Percentiles rank a stretch among this genome's conserved stretches.
Conservation (phyloP, 345 rosid species). For the Hibiscus tridactylites region DNA sequence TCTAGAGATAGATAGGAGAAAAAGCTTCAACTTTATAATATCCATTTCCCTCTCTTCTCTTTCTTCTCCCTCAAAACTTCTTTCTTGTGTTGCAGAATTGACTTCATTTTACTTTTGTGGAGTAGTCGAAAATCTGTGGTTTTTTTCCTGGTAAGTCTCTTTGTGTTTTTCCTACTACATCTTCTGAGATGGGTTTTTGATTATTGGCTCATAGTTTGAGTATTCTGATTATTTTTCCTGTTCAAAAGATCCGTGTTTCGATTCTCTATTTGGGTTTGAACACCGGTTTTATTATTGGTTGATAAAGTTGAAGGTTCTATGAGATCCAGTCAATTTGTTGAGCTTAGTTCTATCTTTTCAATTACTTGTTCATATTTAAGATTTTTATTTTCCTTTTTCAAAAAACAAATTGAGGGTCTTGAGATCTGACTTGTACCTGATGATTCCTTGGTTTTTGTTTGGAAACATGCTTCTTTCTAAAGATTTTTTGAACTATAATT, state of each 20-base stretch:
- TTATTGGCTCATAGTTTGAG: background rate
- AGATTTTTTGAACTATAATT: background rate
- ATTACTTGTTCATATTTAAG: background rate
- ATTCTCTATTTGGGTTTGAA: too few relatives aligned
- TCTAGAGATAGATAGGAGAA: background rate
- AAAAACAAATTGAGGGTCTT: background rate
- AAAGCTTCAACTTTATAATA: background rate
- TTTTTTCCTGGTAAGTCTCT: background rate
- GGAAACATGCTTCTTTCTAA: background rate
- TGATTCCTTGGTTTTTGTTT: background rate
- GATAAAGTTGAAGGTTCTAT: background rate
- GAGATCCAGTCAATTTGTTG: constrained; percentile 19
- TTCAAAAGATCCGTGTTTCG: background rate
- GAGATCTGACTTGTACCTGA: constrained; percentile 3
- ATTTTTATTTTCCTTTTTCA: background rate
- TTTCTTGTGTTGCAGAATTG: background rate
- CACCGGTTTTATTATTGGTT: too few relatives aligned
- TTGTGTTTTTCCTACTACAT: background rate
- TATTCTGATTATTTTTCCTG: background rate
- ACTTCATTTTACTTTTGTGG: background rate
- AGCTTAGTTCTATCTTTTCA: background rate
- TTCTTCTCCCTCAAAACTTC: background rate
- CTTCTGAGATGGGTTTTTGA: background rate
- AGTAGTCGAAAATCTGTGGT: background rate
- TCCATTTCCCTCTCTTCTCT: background rate